Base-by-base conservation (phyloP, 768 basidiomycete species). In the Trametes meyenii region DNA sequence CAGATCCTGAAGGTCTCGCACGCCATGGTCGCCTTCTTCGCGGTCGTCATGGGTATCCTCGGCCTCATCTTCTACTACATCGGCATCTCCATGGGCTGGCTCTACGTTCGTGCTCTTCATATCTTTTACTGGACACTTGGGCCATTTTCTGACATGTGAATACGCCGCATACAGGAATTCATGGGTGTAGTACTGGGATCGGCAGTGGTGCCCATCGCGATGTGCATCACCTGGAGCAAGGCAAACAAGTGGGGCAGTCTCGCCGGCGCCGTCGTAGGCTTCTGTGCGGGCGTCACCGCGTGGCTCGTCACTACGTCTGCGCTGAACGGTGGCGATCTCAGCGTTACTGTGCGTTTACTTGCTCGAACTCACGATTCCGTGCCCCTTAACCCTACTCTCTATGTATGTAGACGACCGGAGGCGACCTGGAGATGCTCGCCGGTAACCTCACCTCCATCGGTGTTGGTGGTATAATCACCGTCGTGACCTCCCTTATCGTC, bases 21-120 rank as follows among this genome's bases (percentile, higher is more conserved):
- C 67, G 72, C 73, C 5, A 87, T 85, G 77, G 89, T 93, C 35
- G 83, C 77, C 0, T 71, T 83, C 26, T 92, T 89, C 68, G 90
- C 89, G 0, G 66, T 94, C 42, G 79, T 90, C 38, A 94, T 93
- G 83, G 93, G 86, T 21, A 67, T 94, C n/a, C 87, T 89, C 0
- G 93, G 93, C 0, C 73, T 90, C 33, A 88, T 93, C 53, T 96
- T 96, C 79, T 92, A 79, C 75, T 94, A 90, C 72, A 93, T 95
- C 64, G 94, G 94, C 7, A 87, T 96, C 26, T 92, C 89, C 24
- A 89, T 96, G 89, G 94, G 94, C 21, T 96, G 93, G 92, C 86
- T 96, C 57, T 95, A 95, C 66, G 89, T 92, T 65, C 51, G 88
- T 80, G 12, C 23, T 40, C 7, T 36, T n/a, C 26, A 50, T 1